These are phyloP conservation scores for Diaporthe citri DNA, from an alignment of 2,329 filamentous ascomycete genomes.

Conservation along the genomic window DNA sequence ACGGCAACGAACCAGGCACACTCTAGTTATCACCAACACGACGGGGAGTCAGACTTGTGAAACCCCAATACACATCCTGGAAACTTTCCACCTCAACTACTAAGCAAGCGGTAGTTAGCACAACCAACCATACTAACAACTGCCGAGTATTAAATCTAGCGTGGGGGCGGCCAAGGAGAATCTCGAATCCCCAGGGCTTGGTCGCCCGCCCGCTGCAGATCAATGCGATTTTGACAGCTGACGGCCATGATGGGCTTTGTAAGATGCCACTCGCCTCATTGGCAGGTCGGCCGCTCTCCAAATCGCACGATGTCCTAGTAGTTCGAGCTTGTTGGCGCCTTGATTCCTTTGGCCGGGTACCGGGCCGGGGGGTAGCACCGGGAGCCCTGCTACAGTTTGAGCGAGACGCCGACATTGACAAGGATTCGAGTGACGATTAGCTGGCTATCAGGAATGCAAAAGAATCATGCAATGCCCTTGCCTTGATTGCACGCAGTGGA, in stretches of 20 bases:
- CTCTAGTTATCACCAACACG: background rate
- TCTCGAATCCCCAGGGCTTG: background rate
- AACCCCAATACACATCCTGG: background rate
- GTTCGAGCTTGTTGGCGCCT: background rate
- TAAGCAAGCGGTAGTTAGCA: background rate
- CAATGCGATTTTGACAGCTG: conserved; percentile 26
- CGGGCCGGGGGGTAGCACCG: background rate
- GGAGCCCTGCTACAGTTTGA: background rate
- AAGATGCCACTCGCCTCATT: conserved; percentile 1
- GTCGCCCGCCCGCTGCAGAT: conserved; percentile 12
- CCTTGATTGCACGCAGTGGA: background rate
- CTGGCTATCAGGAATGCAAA: background rate
- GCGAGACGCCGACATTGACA: conserved; percentile 10
- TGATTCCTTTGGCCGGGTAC: background rate
- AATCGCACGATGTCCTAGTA: background rate
- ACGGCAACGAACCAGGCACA: background rate
- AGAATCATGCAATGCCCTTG: background rate
- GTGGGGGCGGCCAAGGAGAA: conserved; percentile 2
- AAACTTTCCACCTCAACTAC: background rate
- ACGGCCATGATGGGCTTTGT: background rate
- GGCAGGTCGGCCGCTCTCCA: background rate
- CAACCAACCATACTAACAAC: background rate
- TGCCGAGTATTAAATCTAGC: background rate
- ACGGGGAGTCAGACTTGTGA: background rate
- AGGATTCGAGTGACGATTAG: background rate